Conservation (phyloP, 805 yeast genomes). For the Wickerhamiella nectarea region DNA sequence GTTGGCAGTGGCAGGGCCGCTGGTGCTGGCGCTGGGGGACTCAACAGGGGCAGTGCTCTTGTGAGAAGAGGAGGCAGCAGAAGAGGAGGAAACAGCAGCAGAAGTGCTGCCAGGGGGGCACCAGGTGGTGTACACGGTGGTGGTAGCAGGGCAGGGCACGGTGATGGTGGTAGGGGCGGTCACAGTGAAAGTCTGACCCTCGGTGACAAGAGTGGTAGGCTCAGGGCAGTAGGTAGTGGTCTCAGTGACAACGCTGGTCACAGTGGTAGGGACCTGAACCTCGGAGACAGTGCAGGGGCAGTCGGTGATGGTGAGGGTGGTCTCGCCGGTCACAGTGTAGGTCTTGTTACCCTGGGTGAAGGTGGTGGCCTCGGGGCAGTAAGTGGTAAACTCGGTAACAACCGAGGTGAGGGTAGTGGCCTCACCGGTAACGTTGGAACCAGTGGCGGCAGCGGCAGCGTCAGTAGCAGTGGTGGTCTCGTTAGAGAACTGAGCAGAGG, state of each 20-base stretch:
- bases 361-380: conserved; percentile 61
- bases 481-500: conserved; percentile 7
- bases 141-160: conserved; percentile 53
- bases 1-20: conserved; percentile 2
- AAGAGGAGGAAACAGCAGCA: background rate
- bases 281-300: conserved; percentile 58
- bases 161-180: conserved; percentile 60
- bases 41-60: background rate
- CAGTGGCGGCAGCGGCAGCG: conserved; percentile 18
- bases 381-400: conserved; percentile 42
- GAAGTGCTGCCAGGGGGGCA: conserved; percentile 4
- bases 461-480: background rate
- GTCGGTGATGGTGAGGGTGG: conserved; percentile 76
- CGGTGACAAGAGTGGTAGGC: conserved; percentile 39
- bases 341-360: conserved; percentile 36
- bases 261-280: conserved; percentile 6
- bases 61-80: conserved; percentile 6
- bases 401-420: conserved; percentile 13
- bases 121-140: conserved; percentile 11
- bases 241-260: conserved; percentile 8
- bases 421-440: conserved; percentile 12
- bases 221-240: conserved; percentile 44
- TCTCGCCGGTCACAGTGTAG: conserved; percentile 45
- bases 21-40: background rate
- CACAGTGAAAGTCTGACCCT: conserved; percentile 53